A percentile compares a stretch with the other conserved stretches of the same genome.
Conservation (phyloP, 257 asterid species). For the Parsonsia alboflavescens region DNA sequence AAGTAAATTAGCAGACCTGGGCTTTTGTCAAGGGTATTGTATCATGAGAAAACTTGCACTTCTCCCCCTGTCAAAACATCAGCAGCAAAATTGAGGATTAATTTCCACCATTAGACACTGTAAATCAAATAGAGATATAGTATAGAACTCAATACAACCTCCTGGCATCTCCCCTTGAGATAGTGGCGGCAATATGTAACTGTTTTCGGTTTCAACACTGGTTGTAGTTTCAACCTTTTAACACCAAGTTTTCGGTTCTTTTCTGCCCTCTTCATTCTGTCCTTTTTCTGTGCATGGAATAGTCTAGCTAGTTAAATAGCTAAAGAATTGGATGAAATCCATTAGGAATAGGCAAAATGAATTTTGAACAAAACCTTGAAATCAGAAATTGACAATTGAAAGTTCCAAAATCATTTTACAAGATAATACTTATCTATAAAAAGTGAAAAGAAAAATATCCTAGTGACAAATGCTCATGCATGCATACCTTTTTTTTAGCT, state of each 20-base stretch:
- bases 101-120: not conserved
- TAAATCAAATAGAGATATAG: constrained; percentile 13
- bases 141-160: constrained; percentile 45
- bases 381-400: constrained; percentile 5
- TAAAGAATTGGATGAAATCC: constrained; percentile 5
- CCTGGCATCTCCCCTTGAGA: constrained; percentile 77
- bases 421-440: not conserved
- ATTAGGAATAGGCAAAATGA: not conserved
- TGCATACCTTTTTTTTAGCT: constrained; percentile 39
- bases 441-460: not conserved
- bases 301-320: constrained; percentile 10
- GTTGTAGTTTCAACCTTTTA: constrained; percentile 69
- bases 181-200: constrained; percentile 67
- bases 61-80: constrained; percentile 57
- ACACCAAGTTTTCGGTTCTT: constrained; percentile 68
- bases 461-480: not conserved
- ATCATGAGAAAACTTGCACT: constrained; percentile 95
- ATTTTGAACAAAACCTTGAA: not conserved
- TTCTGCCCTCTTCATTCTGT: constrained; percentile 68
- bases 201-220: constrained; percentile 52
- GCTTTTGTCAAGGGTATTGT: constrained; percentile 78
- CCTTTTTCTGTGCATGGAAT: constrained; percentile 53
- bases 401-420: not conserved
- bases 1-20: constrained; percentile 43
- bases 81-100: constrained; percentile 4